Percentiles rank a stretch among this genome's conserved stretches.
Evolutionary conservation across 306 rosid genomes (phyloP).

Genomic region (Astragalus membranaceus): DNA sequence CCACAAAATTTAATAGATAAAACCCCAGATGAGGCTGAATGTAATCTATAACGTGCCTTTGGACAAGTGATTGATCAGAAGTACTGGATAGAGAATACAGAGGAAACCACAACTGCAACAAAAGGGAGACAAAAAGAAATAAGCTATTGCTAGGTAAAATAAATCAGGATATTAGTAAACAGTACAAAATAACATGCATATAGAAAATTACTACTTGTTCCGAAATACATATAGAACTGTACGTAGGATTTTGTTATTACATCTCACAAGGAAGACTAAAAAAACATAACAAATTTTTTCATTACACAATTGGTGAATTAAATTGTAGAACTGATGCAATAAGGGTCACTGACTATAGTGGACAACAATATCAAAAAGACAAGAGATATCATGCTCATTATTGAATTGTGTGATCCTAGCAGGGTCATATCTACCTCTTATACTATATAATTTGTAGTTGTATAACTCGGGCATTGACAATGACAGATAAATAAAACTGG

Average conservation of each 20-base stretch:
- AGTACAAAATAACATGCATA: not conserved
- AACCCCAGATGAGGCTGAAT: not conserved
- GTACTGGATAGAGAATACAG: constrained; percentile 41
- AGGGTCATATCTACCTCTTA: not conserved
- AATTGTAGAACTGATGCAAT: no score
- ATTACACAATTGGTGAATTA: no score
- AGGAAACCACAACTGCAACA: constrained; percentile 89
- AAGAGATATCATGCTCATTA: no score
- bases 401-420: not conserved
- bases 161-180: not conserved
- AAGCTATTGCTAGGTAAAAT: not conserved
- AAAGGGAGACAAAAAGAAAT: not conserved
- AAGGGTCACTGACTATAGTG: no score
- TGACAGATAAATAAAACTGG: not conserved
- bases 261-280: no score
- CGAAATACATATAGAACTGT: not conserved
- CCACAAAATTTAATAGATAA: not conserved
- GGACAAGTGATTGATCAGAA: constrained; percentile 1
- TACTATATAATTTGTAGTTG: not conserved
- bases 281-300: no score
- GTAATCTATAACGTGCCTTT: constrained; percentile 40
- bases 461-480: not conserved
- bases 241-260: no score
- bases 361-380: no score
- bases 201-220: not conserved